Evolutionary conservation across 306 rosid genomes (phyloP).

Genomic region (Vicia faba): DNA sequence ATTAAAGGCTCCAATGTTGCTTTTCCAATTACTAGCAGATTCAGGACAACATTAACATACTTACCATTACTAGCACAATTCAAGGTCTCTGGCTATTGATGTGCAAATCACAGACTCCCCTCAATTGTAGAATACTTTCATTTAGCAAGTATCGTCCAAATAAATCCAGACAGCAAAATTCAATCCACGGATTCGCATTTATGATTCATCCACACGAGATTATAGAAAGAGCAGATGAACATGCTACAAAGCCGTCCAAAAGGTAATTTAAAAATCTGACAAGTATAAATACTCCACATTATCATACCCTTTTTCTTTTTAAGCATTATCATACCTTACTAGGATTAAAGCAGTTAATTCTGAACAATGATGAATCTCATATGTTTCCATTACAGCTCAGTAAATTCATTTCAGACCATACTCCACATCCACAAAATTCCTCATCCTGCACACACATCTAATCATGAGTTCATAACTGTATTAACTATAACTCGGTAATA

Average conservation of each 20-base stretch:
- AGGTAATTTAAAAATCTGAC: conserved; percentile 37
- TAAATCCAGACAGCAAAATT: conserved; percentile 34
- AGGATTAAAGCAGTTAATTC: conserved; percentile 26
- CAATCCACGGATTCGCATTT: conserved; percentile 29
- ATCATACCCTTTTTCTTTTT: conserved; percentile 8
- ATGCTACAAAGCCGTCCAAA: conserved; percentile 39
- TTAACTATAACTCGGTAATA: conserved; percentile 1
- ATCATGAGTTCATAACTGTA: conserved; percentile 29
- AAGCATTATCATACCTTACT: conserved; percentile 18
- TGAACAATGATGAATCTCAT: conserved; percentile 32
- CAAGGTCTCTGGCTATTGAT: conserved; percentile 29
- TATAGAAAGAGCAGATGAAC: conserved; percentile 26
- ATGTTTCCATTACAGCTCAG: conserved; percentile 32
- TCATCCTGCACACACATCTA: conserved; percentile 42
- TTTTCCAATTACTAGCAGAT: neutral
- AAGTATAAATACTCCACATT: conserved; percentile 22
- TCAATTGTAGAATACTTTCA: conserved; percentile 9
- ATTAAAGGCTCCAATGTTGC: neutral
- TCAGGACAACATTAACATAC: conserved; percentile 7
- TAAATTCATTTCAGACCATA: conserved; percentile 37
- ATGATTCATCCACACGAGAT: conserved; percentile 22
- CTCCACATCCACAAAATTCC: conserved; percentile 34
- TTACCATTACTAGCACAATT: conserved; percentile 35
- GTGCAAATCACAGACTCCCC: conserved; percentile 34
- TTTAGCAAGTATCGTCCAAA: conserved; percentile 31